Evolutionary conservation across 148 eudicot genomes (phyloP).

Genomic region (Rhododendron kiyosumense): DNA sequence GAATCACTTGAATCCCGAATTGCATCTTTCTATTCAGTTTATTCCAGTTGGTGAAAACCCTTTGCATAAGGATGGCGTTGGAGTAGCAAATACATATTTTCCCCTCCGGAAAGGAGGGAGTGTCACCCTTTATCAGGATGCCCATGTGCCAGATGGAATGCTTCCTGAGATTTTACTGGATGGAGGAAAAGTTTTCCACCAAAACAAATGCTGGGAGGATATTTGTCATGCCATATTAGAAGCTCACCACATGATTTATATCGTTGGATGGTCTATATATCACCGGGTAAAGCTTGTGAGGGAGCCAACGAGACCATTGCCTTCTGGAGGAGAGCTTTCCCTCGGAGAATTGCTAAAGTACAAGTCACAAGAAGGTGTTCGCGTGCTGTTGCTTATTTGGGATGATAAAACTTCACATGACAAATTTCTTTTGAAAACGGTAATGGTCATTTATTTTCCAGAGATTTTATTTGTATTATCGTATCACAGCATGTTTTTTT

Average conservation of each 20-base stretch:
- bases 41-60: constrained; percentile 14
- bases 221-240: constrained; percentile 32
- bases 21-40: constrained; percentile 20
- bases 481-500: not conserved
- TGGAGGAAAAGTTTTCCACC: constrained; percentile 20
- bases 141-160: constrained; percentile 23
- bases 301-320: constrained; percentile 29
- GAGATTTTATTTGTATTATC: not conserved
- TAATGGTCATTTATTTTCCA: not conserved
- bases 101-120: constrained; percentile 25
- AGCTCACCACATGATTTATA: constrained; percentile 32
- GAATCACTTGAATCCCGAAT: constrained; percentile 15
- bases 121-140: constrained; percentile 34
- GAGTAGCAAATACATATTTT: constrained; percentile 25
- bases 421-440: constrained; percentile 31
- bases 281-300: constrained; percentile 31
- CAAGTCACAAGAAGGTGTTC: constrained; percentile 35
- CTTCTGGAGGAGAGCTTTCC: constrained; percentile 26
- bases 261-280: constrained; percentile 33
- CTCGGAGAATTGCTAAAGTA: constrained; percentile 34
- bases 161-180: constrained; percentile 27
- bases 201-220: constrained; percentile 34
- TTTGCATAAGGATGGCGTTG: constrained; percentile 8
- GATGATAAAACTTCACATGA: constrained; percentile 36
- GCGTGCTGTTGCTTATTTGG: constrained; percentile 31